These are phyloP conservation scores for Dionaea muscipula DNA, from an alignment of 179 eudicot genomes.

Conservation along the genomic window DNA sequence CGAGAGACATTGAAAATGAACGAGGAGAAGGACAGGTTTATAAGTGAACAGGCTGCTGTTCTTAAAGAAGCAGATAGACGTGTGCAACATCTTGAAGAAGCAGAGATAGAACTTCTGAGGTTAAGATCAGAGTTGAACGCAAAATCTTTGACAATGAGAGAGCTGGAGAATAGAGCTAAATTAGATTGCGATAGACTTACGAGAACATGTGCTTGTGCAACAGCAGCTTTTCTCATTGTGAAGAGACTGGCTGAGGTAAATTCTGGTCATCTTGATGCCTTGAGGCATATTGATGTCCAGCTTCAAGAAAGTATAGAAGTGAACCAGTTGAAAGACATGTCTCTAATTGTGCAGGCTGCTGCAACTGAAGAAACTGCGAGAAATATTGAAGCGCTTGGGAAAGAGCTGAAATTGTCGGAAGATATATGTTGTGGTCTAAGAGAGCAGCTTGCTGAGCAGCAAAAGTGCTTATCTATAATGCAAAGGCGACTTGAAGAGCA, in stretches of 20 bases:
- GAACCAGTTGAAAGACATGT: no score
- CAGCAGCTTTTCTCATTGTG: no score
- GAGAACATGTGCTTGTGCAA: no score
- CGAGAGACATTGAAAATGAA: conserved; percentile 18
- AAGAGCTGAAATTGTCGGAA: conserved; percentile 22
- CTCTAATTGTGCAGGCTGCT: no score
- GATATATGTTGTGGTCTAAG: conserved; percentile 21
- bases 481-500: conserved; percentile 32
- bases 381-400: conserved; percentile 24
- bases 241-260: no score
- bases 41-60: conserved; percentile 24
- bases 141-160: background rate
- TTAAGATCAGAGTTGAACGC: background rate
- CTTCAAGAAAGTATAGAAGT: no score
- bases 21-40: conserved; percentile 20
- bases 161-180: no score
- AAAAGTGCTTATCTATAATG: conserved; percentile 18
- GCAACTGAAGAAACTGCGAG: no score
- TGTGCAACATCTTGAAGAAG: conserved; percentile 18
- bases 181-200: no score
- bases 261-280: no score
- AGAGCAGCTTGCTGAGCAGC: conserved; percentile 30
- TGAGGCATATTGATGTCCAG: no score
- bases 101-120: conserved; percentile 19
- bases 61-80: conserved; percentile 1